Conservation (phyloP, 768 basidiomycete species). For the Calocera cornea region DNA sequence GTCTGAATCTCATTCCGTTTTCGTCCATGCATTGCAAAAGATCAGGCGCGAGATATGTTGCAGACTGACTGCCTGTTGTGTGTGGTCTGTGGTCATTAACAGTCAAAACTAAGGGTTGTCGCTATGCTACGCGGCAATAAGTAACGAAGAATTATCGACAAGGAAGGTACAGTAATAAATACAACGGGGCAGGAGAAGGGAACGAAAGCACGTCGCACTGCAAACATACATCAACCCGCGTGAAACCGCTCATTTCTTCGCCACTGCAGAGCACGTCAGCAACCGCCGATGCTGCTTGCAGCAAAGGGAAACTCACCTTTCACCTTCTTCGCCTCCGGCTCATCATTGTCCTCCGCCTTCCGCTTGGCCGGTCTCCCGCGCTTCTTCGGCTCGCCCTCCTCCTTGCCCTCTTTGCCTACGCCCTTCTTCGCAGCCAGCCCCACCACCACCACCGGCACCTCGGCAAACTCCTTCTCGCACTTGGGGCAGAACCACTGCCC, state of each 20-base stretch:
- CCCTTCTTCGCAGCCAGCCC: background rate
- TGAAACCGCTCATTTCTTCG: background rate
- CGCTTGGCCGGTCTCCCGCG: background rate
- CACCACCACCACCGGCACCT: background rate
- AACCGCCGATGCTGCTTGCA: background rate
- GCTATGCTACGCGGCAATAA: background rate
- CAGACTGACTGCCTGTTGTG: no score
- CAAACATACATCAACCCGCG: background rate
- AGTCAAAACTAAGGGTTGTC: no score
- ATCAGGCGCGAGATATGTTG: no score
- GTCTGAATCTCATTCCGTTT: no score
- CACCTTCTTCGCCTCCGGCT: background rate
- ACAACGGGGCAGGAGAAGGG: background rate
- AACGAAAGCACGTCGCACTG: background rate
- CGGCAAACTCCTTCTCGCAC: background rate
- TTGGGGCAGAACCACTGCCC: slow-evolving; percentile 52
- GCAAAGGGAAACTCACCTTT: background rate
- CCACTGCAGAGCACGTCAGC: background rate
- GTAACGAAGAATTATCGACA: background rate
- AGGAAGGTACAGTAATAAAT: slow-evolving; percentile 5
- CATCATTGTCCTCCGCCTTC: background rate
- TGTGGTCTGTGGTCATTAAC: no score
- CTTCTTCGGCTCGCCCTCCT: slow-evolving; percentile 2
- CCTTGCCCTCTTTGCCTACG: background rate
- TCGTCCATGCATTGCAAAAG: no score